Conservation (phyloP, 306 rosid species). For the Vigna trinervia region DNA sequence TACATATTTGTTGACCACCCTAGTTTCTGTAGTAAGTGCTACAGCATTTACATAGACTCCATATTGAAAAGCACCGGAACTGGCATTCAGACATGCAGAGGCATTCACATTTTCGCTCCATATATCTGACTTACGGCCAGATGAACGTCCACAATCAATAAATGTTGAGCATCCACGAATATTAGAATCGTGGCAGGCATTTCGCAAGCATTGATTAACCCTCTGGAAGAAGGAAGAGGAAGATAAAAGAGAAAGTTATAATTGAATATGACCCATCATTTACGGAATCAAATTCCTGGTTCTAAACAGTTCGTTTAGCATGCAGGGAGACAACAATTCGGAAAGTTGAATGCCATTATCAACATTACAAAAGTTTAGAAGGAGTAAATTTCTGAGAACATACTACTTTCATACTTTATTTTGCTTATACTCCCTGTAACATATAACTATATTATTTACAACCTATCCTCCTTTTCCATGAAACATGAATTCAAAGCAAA, state of each 20-base stretch:
- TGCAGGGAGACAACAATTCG: conserved; percentile 11
- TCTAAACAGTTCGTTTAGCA: conserved; percentile 8
- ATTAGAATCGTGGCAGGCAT: conserved; percentile 44
- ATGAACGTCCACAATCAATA: conserved; percentile 62
- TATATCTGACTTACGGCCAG: rapidly evolving
- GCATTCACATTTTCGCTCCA: conserved; percentile 43
- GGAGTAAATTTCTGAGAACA: background rate
- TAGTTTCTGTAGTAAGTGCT: conserved; percentile 41
- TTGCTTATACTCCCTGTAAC: background rate
- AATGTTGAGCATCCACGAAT: conserved; percentile 9
- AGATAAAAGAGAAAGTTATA: conserved; percentile 26
- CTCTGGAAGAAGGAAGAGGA: conserved; percentile 58
- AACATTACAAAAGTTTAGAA: conserved; percentile 11
- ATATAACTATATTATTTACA: conserved; percentile 4
- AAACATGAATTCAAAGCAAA: conserved; percentile 16
- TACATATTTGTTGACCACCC: conserved; percentile 39
- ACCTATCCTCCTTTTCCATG: background rate
- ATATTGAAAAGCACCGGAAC: conserved; percentile 18
- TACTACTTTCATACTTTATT: background rate
- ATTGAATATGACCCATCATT: conserved; percentile 27
- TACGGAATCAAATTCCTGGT: conserved; percentile 22
- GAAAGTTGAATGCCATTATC: conserved; percentile 13
- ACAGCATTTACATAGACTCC: conserved; percentile 40
- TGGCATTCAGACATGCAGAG: conserved; percentile 48
- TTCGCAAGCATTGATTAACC: conserved; percentile 81